Percentiles rank a stretch among this genome's conserved stretches.
Conservation (phyloP, 1,284 basidiomycete species). For the Pseudozyma pruni region DNA sequence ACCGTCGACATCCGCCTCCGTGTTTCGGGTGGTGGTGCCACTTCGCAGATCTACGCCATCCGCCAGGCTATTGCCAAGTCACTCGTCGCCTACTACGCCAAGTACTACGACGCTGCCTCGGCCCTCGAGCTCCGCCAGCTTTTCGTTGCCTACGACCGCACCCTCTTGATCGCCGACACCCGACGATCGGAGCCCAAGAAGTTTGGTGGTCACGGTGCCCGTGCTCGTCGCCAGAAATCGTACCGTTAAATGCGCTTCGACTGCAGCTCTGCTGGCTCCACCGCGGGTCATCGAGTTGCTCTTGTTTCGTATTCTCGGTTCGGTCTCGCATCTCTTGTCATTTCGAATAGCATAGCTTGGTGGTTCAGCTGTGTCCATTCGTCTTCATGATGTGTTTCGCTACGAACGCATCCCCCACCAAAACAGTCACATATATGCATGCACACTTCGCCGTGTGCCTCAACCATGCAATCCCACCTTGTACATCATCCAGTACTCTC, state of each 20-base stretch:
- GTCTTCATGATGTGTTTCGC: neutral
- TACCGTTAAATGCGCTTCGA: slow-evolving; percentile 44
- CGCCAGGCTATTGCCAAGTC: slow-evolving; percentile 99
- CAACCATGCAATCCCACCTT: slow-evolving; percentile 27
- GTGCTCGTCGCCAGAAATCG: slow-evolving; percentile 68
- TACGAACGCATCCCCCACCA: slow-evolving; percentile 24
- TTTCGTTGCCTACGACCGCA: slow-evolving; percentile 72
- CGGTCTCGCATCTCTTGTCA: slow-evolving; percentile 22
- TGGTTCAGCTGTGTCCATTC: slow-evolving; percentile 31
- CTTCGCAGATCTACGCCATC: slow-evolving; percentile 98
- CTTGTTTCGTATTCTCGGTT: slow-evolving; percentile 24
- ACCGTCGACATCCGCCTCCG: slow-evolving; percentile 93
- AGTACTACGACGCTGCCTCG: slow-evolving; percentile 97
- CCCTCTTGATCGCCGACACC: slow-evolving; percentile 95
- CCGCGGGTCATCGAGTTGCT: slow-evolving; percentile 1
- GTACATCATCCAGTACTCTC: slow-evolving; percentile 42
- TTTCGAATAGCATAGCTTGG: slow-evolving; percentile 24
- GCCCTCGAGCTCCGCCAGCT: slow-evolving; percentile 71
- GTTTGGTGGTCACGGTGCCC: slow-evolving; percentile 69
- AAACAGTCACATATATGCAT: slow-evolving; percentile 27
- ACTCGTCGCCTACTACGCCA: slow-evolving; percentile 94
- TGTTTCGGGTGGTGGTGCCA: slow-evolving; percentile 99
- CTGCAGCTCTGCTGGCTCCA: neutral
- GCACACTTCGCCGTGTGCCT: slow-evolving; percentile 14
- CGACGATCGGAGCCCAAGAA: slow-evolving; percentile 99